Conservation (phyloP, 345 rosid genomes). For the Heritiera fomes region DNA sequence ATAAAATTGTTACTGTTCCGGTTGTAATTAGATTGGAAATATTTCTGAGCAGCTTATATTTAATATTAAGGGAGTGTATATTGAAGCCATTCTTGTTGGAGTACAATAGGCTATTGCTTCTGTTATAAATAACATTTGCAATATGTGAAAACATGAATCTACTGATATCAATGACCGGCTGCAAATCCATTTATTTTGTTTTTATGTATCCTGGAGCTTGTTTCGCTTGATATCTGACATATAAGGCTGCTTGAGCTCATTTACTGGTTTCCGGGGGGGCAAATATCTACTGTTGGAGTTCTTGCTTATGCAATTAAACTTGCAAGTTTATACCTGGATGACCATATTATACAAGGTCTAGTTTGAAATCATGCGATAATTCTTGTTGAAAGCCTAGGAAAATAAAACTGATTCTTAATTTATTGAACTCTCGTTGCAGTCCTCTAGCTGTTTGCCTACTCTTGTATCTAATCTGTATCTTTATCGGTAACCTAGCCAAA, state of each 20-base stretch:
- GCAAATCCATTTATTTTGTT: not conserved
- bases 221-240: conserved; percentile 4
- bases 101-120: not conserved
- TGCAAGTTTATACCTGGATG: not conserved
- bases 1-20: not conserved
- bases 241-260: not conserved
- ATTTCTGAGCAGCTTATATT: not conserved
- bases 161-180: not conserved
- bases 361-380: not conserved
- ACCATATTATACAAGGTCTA: not conserved
- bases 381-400: not conserved
- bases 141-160: not conserved
- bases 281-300: not conserved
- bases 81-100: not conserved
- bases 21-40: not conserved
- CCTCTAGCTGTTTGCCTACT: not conserved
- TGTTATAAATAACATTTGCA: not conserved
- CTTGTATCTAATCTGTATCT: not conserved
- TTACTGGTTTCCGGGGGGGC: not conserved
- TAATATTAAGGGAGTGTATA: not conserved
- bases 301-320: conserved; percentile 3
- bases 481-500: not conserved
- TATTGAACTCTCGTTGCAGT: not conserved
- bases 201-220: not conserved
- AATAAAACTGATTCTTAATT: not conserved